A percentile compares a stretch with the other conserved stretches of the same genome.
Conservation (phyloP, 78 protist genomes). For the slime mould (Dictyostelium discoideum) region DNA sequence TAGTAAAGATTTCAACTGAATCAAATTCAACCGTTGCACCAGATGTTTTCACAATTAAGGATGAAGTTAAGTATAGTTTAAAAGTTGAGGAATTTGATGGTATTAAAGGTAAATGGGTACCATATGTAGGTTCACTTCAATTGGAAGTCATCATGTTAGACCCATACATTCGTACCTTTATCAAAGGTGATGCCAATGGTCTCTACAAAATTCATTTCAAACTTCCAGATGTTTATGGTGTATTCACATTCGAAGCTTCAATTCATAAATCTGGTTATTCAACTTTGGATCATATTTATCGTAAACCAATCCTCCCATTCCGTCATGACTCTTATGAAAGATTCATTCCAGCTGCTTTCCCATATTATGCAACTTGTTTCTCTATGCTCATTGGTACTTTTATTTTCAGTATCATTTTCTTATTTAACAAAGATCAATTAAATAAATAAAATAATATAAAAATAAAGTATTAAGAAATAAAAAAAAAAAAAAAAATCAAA, state of each 20-base stretch:
- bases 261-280: constrained; percentile 82
- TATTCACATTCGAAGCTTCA: constrained; percentile 83
- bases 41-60: constrained; percentile 48
- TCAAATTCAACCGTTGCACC: constrained; percentile 28
- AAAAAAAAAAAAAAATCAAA: not conserved
- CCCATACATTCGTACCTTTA: constrained; percentile 86
- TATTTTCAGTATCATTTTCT: constrained; percentile 81
- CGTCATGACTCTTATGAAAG: constrained; percentile 93
- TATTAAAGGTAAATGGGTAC: constrained; percentile 82
- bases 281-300: constrained; percentile 1
- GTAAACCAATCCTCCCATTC: constrained; percentile 90
- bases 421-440: constrained; percentile 50
- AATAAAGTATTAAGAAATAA: not conserved
- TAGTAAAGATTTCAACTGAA: constrained; percentile 9
- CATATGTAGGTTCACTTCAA: constrained; percentile 86
- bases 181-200: constrained; percentile 72
- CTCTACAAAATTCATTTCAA: constrained; percentile 23
- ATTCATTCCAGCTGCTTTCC: constrained; percentile 92
- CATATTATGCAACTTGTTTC: constrained; percentile 92
- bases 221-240: constrained; percentile 94
- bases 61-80: constrained; percentile 39
- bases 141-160: constrained; percentile 84
- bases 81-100: constrained; percentile 80
- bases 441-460: not conserved
- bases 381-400: constrained; percentile 87